Evolutionary conservation across 129 eudicot species (phyloP), one percentile per base, ranked within the genome.

Genomic region (Flaveria linearis): DNA sequence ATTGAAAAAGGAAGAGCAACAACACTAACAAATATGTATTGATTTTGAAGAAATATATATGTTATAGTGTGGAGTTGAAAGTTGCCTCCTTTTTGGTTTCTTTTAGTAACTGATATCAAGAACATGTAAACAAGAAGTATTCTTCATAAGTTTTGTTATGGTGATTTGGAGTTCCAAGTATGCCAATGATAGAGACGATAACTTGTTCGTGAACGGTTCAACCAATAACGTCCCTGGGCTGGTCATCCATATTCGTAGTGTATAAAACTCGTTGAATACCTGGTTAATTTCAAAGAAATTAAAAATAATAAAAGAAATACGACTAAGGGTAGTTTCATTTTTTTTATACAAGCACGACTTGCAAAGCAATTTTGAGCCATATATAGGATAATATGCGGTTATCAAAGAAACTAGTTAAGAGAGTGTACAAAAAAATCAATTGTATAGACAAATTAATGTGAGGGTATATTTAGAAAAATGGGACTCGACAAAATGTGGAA

Each of bases 171-270:
- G 61, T 79, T 87, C 96, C 88, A 86, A 45, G 41, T 73, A 82
- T 83, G 86, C 92, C 90, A 81, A 30, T 74, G 41, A 36, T 36
- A 5, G 41, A 36, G 41, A 36, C 1, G 41, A 36, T 36, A 36
- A 36, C 41, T 3, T 36, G 41, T 36, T 36, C 41, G 1, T 36
- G 41, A 36, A 36, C 41, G 41, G 7, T 36, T 36, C 41, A 36
- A 85, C 92, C 89, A 81, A 30, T 74, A 86, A 85, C 18, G 96
- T 86, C 25, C 90, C 87, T 2, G n/a, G n/a, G n/a, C n/a, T n/a
- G 91, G 91, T 73, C 88, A 91, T 77, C 90, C 92, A 75, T 84
- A 92, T 63, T 86, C 92, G 30, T 79, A 72, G 66, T 71, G 78
- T 78, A 89, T 36, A 49, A 82, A 87, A 81, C 42, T 87, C 90